Base-by-base conservation (phyloP, 306 rosid genomes). In the Rosa persica region DNA sequence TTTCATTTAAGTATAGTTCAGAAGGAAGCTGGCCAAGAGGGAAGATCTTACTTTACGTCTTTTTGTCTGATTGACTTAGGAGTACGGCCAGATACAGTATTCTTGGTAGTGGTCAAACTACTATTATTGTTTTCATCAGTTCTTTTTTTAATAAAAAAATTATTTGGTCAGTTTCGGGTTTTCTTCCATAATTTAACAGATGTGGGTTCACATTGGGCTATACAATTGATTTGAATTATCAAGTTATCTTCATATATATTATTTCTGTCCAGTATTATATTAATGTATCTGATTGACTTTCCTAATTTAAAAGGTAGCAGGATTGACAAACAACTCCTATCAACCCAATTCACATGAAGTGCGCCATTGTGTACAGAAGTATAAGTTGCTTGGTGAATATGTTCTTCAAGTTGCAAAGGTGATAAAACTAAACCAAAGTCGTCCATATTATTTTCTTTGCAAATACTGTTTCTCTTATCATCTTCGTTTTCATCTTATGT, bases 391-490 rank as follows among this genome's bases (percentile, higher is more conserved):
- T 54, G 98, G 99, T 60, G 83, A 88, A 76, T 80, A 89, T 70
- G 98, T 93, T 73, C 92, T 96, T 79, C 85, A 84, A 73, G 97
- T 96, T 74, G 99, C 99, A 0, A 96, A 96, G 96, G 99, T 96
- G 84, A 80, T 62, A 42, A 62, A 67, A 42, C 17, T 19, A 15
- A 40, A 4, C 67, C 65, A 38, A 79, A 80, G 62, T 73, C 79
- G 46, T 68, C 78, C 58, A 38, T 39, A 62, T 80, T 36, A 20
- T 38, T 30, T 79, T 52, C 39, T 69, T 81, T 77, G 65, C 27
- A 79, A 72, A 30, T 66, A 48, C 75, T 74, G 46, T 80, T 80
- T 51, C 75, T 83, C 43, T 64, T 77, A 39, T 75, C 62, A 61
- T 69, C 80, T 39, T 8, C 36, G 22, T 52, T 64, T 65, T 48